These are phyloP conservation scores for Yamadazyma trypodendri DNA, from an alignment of 1,139 yeast genomes.

Conservation along the genomic window DNA sequence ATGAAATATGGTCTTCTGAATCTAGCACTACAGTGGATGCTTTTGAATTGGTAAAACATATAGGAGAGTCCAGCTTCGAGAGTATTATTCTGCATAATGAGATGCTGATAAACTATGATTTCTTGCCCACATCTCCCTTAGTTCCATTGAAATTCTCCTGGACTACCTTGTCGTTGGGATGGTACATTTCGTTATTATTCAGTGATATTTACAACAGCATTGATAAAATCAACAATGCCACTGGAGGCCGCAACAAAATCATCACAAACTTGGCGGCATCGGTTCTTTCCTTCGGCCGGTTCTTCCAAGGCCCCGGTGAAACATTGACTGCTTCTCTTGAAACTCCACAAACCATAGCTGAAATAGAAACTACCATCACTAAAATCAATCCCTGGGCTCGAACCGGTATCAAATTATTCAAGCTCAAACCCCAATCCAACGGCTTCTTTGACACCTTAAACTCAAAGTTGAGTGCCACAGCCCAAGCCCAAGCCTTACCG, in stretches of 20 bases:
- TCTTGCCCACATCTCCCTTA: slow-evolving; percentile 37
- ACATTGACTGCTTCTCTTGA: slow-evolving; percentile 14
- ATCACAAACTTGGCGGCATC: slow-evolving; percentile 41
- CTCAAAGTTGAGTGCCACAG: slow-evolving; percentile 18
- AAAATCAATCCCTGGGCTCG: slow-evolving; percentile 58
- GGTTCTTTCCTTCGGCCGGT: slow-evolving; percentile 43
- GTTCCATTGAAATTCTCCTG: slow-evolving; percentile 58
- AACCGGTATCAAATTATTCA: slow-evolving; percentile 62
- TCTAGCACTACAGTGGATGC: slow-evolving; percentile 25
- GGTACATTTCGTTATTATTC: slow-evolving; percentile 75
- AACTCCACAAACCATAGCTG: slow-evolving; percentile 17
- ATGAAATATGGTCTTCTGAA: slow-evolving; percentile 33
- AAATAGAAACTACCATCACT: slow-evolving; percentile 29
- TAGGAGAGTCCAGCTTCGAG: slow-evolving; percentile 35
- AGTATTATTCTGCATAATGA: slow-evolving; percentile 19
- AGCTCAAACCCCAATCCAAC: slow-evolving; percentile 42
- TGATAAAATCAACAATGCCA: slow-evolving; percentile 21
- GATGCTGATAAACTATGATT: slow-evolving; percentile 30
- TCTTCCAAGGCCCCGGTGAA: slow-evolving; percentile 30
- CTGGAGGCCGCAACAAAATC: slow-evolving; percentile 28
- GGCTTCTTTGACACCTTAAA: slow-evolving; percentile 36
- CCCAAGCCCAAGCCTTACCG: slow-evolving; percentile 23
- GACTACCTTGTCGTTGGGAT: slow-evolving; percentile 65
- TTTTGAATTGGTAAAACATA: slow-evolving; percentile 36
- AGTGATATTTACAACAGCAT: slow-evolving; percentile 56